phyloP scores from a whole-genome alignment of 2,329 filamentous ascomycete species.

The Aspergillus sp. region DNA sequence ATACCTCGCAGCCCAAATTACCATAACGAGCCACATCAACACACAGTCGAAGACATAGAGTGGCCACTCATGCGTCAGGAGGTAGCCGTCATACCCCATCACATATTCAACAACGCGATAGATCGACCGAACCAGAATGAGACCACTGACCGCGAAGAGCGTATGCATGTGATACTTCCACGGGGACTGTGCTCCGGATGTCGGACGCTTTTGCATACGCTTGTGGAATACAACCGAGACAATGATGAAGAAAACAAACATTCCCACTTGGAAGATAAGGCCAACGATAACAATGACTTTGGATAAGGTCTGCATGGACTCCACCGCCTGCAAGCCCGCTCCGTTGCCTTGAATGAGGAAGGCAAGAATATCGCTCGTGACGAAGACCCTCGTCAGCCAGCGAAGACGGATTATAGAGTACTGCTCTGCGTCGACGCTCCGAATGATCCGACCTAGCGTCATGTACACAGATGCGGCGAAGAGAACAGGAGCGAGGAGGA shows the following conservation, averaged over 20 bases:
- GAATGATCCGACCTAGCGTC: constrained; percentile 50
- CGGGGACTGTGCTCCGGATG: constrained; percentile 2
- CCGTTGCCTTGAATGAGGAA: constrained; percentile 48
- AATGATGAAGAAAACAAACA: constrained; percentile 30
- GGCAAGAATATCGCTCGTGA: constrained; percentile 51
- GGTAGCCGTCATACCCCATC: constrained; percentile 45
- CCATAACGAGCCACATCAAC: constrained; percentile 37
- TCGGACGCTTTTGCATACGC: constrained; percentile 19
- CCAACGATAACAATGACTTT: constrained; percentile 26
- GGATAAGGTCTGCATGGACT: constrained; percentile 4
- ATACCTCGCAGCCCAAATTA: constrained; percentile 17
- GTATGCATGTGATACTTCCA: constrained; percentile 22
- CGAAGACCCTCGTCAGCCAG: constrained; percentile 53
- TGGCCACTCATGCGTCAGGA: constrained; percentile 45
- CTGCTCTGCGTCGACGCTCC: constrained; percentile 44
- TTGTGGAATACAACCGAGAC: constrained; percentile 25
- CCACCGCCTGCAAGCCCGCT: constrained; percentile 24
- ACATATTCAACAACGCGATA: constrained; percentile 55
- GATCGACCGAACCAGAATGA: constrained; percentile 49
- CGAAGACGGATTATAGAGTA: constrained; percentile 46
- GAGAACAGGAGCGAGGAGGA: constrained; percentile 53
- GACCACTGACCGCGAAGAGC: constrained; percentile 26
- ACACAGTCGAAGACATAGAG: constrained; percentile 50
- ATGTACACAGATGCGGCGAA: constrained; percentile 56
- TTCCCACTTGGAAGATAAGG: constrained; percentile 30